Evolutionary conservation across 768 basidiomycete genomes (phyloP).

Genomic region (Leccinum pellstonianum): DNA sequence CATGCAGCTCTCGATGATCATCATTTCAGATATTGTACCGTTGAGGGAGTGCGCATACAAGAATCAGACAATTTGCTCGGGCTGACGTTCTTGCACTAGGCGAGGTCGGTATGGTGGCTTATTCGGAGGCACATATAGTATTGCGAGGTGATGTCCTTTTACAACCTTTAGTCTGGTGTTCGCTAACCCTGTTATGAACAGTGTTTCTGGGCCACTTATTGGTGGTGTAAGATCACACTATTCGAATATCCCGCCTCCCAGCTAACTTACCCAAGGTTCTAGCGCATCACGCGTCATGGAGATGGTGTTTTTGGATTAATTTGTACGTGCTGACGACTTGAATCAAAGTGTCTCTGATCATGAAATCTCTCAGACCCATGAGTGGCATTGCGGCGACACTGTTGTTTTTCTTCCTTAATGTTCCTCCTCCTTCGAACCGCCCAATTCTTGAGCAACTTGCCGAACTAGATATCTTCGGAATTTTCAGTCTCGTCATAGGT

Average conservation of each 20-base stretch:
- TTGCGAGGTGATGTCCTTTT: neutral
- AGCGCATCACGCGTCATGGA: slow-evolving; percentile 72
- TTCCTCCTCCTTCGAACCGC: slow-evolving; percentile 66
- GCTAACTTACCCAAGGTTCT: slow-evolving; percentile 45
- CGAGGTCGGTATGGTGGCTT: neutral
- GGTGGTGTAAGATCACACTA: slow-evolving; percentile 62
- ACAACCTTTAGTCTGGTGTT: slow-evolving; percentile 30
- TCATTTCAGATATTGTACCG: slow-evolving; percentile 80
- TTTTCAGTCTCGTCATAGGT: slow-evolving; percentile 58
- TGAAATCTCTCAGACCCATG: slow-evolving; percentile 49
- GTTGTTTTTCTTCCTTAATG: slow-evolving; percentile 69
- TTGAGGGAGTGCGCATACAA: slow-evolving; percentile 58
- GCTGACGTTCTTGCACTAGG: neutral
- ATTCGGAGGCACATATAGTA: neutral
- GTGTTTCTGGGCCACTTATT: slow-evolving; percentile 74
- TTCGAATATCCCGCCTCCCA: neutral
- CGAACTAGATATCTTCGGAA: slow-evolving; percentile 71
- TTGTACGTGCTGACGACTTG: neutral
- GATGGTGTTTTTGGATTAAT: slow-evolving; percentile 67
- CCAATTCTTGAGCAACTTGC: slow-evolving; percentile 53
- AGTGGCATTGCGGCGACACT: slow-evolving; percentile 60
- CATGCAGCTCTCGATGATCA: slow-evolving; percentile 72
- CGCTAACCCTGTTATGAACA: slow-evolving; percentile 19
- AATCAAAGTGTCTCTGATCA: neutral
- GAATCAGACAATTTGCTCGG: neutral